phyloP scores from a whole-genome alignment of 2,329 filamentous ascomycete genomes.

The Penicillium sp. region DNA sequence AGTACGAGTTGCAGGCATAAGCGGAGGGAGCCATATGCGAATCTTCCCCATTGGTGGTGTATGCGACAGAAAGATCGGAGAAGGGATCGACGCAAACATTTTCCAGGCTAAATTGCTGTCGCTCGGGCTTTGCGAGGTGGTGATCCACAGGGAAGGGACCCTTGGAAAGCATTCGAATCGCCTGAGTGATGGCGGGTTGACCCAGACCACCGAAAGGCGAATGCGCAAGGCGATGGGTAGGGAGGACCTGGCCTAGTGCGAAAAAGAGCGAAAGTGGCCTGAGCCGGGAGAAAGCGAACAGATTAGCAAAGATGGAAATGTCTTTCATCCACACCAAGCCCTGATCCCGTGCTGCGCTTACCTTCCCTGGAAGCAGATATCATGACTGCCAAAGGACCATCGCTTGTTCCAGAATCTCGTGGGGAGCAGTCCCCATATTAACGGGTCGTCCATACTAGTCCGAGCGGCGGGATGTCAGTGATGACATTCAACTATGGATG shows the following conservation, averaged over 20 bases:
- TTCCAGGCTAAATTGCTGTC: slow-evolving; percentile 33
- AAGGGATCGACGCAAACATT: slow-evolving; percentile 45
- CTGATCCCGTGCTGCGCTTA: slow-evolving; percentile 35
- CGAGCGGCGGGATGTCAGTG: slow-evolving; percentile 24
- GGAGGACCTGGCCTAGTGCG: slow-evolving; percentile 79
- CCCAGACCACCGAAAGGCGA: slow-evolving; percentile 78
- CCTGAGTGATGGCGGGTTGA: slow-evolving; percentile 81
- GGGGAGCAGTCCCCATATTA: slow-evolving; percentile 88
- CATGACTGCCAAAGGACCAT: slow-evolving; percentile 87
- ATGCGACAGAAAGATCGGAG: slow-evolving; percentile 39
- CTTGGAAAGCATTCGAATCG: slow-evolving; percentile 74
- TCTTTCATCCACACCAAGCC: background rate
- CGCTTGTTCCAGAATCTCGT: slow-evolving; percentile 68
- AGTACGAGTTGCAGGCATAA: slow-evolving; percentile 62
- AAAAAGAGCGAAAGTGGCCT: slow-evolving; percentile 75
- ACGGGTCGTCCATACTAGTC: slow-evolving; percentile 78
- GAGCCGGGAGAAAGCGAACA: slow-evolving; percentile 1
- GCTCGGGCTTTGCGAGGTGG: slow-evolving; percentile 35
- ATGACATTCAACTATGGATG: slow-evolving; percentile 11
- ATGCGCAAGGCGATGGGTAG: slow-evolving; percentile 75
- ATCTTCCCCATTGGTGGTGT: slow-evolving; percentile 36
- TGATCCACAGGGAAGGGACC: slow-evolving; percentile 50
- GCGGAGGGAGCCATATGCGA: slow-evolving; percentile 64
- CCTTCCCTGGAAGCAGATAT: slow-evolving; percentile 90
- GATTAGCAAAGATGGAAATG: slow-evolving; percentile 1